These are phyloP conservation scores for Linum lewisii DNA, from an alignment of 345 rosid species.

Conservation along the genomic window DNA sequence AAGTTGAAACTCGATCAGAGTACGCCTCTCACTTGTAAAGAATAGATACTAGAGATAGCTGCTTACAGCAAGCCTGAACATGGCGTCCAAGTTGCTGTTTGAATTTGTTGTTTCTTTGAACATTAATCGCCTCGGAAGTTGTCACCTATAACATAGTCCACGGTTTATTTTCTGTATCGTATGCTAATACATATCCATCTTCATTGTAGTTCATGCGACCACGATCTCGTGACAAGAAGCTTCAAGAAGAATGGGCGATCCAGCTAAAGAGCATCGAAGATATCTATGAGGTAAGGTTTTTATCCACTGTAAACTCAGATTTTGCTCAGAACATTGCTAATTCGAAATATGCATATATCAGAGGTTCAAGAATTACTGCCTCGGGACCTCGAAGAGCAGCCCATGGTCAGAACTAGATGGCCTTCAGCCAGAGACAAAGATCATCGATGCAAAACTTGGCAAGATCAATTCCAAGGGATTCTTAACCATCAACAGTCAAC, in stretches of 20 bases:
- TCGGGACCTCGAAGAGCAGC: conserved; percentile 71
- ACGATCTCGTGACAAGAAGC: conserved; percentile 81
- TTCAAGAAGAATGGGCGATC: conserved; percentile 75
- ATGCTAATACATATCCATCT: neutral
- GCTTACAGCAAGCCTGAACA: neutral
- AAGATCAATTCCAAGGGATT: conserved; percentile 78
- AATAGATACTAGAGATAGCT: neutral
- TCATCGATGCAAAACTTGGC: conserved; percentile 77
- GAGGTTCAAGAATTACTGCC: conserved; percentile 76
- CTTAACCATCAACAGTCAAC: conserved; percentile 95
- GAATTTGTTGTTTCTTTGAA: neutral
- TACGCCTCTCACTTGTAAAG: neutral
- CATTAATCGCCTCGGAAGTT: neutral
- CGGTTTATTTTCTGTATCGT: conserved; percentile 1
- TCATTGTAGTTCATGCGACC: conserved; percentile 62
- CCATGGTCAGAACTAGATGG: conserved; percentile 97
- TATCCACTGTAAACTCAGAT: neutral
- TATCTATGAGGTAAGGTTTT: conserved; percentile 55
- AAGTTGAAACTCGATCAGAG: neutral
- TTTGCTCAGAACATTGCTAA: conserved; percentile 9
- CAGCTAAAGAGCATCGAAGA: conserved; percentile 65
- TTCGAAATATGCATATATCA: conserved; percentile 25
- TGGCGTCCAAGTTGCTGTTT: neutral
- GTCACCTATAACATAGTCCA: too few species aligned
- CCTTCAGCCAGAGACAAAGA: conserved; percentile 88